These are phyloP conservation scores for Carex sylvatica DNA, from an alignment of 202 grass and related monocot genomes.

Conservation along the genomic window DNA sequence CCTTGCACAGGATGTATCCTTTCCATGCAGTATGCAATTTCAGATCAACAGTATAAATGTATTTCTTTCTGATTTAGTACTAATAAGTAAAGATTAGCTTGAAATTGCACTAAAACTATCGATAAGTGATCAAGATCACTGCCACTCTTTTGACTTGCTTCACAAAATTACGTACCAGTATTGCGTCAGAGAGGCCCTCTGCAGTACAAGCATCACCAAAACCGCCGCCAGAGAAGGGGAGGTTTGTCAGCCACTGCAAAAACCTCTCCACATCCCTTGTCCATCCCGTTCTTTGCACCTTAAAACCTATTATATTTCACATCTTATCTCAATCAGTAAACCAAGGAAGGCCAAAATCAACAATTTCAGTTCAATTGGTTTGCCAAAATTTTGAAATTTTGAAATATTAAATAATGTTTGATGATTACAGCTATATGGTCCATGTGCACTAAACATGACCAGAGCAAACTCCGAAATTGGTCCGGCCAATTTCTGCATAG, in stretches of 20 bases:
- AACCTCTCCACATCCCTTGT: conserved; percentile 77
- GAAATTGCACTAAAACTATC: background rate
- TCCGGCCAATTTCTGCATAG: conserved; percentile 58
- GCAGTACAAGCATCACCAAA: conserved; percentile 78
- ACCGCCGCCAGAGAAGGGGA: conserved; percentile 79
- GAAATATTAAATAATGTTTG: conserved; percentile 5
- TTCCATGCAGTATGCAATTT: background rate
- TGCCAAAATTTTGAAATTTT: background rate
- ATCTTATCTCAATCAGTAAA: background rate
- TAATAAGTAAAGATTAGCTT: background rate
- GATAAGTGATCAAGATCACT: background rate
- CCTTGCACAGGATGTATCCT: too few species aligned
- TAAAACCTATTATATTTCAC: conserved; percentile 42
- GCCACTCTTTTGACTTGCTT: background rate
- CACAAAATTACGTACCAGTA: conserved; percentile 43
- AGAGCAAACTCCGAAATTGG: conserved; percentile 63
- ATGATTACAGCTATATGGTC: conserved; percentile 68
- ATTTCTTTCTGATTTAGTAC: background rate
- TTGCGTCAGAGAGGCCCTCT: conserved; percentile 88
- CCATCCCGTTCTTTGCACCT: conserved; percentile 87
- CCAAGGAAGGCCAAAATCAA: background rate
- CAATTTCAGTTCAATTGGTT: background rate
- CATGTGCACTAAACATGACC: conserved; percentile 80
- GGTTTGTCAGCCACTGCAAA: conserved; percentile 71
- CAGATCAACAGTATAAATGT: background rate